phyloP scores from a whole-genome alignment of 2,329 filamentous ascomycete genomes.

The Fulvia fulva region DNA sequence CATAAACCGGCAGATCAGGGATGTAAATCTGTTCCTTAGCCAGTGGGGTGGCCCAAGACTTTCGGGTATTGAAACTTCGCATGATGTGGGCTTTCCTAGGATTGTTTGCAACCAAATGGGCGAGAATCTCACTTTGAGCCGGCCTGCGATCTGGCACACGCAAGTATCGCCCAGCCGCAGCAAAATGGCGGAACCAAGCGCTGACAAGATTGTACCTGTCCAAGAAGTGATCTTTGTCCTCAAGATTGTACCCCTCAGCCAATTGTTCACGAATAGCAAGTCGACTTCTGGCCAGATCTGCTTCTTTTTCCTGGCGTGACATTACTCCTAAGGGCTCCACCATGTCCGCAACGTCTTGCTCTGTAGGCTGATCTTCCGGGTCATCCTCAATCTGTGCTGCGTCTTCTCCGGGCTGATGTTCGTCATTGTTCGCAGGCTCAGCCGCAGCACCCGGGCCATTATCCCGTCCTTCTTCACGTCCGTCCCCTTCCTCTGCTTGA shows the following conservation, averaged over 20 bases:
- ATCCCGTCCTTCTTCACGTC: neutral
- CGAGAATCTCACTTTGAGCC: neutral
- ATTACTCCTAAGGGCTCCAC: too few species aligned
- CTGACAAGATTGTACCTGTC: neutral
- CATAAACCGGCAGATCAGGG: neutral
- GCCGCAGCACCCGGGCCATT: neutral
- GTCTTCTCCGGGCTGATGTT: too few species aligned
- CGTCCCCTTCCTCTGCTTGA: neutral
- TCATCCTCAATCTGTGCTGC: too few species aligned
- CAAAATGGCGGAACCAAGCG: neutral
- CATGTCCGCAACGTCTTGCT: too few species aligned
- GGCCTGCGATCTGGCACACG: neutral
- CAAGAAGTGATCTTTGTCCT: neutral
- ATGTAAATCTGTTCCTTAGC: neutral
- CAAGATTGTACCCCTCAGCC: neutral
- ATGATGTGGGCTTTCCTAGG: neutral
- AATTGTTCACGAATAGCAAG: neutral
- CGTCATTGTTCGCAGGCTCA: too few species aligned
- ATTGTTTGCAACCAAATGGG: neutral
- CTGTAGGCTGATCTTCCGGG: too few species aligned
- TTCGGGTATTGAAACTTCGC: neutral
- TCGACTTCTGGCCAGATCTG: neutral
- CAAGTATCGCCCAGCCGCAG: neutral
- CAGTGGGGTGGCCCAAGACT: neutral
- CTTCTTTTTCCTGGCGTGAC: too few species aligned